These are phyloP conservation scores for Podaxis pistillaris DNA, from an alignment of 768 basidiomycete species.

Conservation along the genomic window DNA sequence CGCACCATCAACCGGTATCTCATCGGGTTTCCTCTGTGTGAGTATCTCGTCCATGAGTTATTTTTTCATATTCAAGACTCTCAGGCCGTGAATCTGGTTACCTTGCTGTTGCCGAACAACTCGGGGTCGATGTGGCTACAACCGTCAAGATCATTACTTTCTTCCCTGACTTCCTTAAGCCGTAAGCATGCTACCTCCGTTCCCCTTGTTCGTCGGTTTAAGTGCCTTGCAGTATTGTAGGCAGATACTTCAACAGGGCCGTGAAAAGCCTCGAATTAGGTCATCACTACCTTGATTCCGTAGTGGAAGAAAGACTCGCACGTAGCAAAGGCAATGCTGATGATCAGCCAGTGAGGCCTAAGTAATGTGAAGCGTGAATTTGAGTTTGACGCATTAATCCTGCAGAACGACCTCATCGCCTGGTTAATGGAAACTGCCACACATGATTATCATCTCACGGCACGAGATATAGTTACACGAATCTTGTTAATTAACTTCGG, in stretches of 20 bases:
- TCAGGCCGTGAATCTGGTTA: constrained; percentile 41
- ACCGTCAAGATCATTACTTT: constrained; percentile 27
- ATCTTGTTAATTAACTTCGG: constrained; percentile 39
- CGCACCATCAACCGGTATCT: constrained; percentile 44
- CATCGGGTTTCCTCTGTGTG: constrained; percentile 48
- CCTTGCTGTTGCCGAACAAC: constrained; percentile 23
- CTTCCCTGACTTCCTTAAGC: constrained; percentile 38
- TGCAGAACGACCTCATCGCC: constrained; percentile 30
- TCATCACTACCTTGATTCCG: constrained; percentile 14
- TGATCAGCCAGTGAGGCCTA: constrained; percentile 4
- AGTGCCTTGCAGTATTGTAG: constrained; percentile 12
- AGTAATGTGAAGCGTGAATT: background rate
- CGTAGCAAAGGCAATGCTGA: background rate
- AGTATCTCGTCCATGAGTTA: constrained; percentile 13
- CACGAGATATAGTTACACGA: constrained; percentile 24
- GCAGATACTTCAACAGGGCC: constrained; percentile 12
- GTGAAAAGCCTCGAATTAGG: background rate
- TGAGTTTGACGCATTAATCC: constrained; percentile 20
- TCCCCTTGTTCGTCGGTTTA: background rate
- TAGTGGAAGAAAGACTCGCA: constrained; percentile 11
- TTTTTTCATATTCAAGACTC: background rate
- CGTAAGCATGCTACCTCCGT: constrained; percentile 28
- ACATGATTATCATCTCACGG: constrained; percentile 23
- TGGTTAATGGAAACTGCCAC: constrained; percentile 38
- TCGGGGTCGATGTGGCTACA: constrained; percentile 30